phyloP scores from a whole-genome alignment of 1,139 yeast genomes.

The Lodderomyces metapsilosis region DNA sequence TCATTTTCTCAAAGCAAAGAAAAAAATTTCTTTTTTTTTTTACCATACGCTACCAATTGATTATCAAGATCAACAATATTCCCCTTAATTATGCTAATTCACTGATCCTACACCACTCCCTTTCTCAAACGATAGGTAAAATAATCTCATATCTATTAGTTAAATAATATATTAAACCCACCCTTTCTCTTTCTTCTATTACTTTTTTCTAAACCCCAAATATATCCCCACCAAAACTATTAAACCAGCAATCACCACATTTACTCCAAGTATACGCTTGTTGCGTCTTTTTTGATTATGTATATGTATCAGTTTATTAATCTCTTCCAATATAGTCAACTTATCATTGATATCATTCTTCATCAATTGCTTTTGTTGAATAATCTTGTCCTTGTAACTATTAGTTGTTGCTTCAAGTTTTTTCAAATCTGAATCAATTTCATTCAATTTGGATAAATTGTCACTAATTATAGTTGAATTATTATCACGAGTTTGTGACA shows the following conservation, averaged over 20 bases:
- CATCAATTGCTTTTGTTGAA: slow-evolving; percentile 27
- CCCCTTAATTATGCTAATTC: no score
- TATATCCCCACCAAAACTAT: slow-evolving; percentile 1
- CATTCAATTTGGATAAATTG: slow-evolving; percentile 29
- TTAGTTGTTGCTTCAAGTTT: slow-evolving; percentile 29
- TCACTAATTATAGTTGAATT: slow-evolving; percentile 28
- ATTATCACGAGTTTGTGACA: slow-evolving; percentile 19
- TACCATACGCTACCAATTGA: no score
- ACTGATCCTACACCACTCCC: no score
- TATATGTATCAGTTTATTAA: slow-evolving; percentile 4
- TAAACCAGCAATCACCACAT: slow-evolving; percentile 2
- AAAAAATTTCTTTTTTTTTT: no score
- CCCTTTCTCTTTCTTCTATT: not conserved
- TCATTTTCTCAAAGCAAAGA: no score
- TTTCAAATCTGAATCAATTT: slow-evolving; percentile 25
- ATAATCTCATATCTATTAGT: no score
- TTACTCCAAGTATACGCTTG: not conserved
- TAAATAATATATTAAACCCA: no score
- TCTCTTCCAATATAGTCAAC: slow-evolving; percentile 30
- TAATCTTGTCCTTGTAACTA: slow-evolving; percentile 23
- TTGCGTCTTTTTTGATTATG: slow-evolving; percentile 1
- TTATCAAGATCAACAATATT: no score
- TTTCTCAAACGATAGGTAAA: no score
- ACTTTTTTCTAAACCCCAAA: not conserved
- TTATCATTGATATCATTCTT: slow-evolving; percentile 28